phyloP scores from a whole-genome alignment of 257 asterid genomes.

The Pogostemon cablin region DNA sequence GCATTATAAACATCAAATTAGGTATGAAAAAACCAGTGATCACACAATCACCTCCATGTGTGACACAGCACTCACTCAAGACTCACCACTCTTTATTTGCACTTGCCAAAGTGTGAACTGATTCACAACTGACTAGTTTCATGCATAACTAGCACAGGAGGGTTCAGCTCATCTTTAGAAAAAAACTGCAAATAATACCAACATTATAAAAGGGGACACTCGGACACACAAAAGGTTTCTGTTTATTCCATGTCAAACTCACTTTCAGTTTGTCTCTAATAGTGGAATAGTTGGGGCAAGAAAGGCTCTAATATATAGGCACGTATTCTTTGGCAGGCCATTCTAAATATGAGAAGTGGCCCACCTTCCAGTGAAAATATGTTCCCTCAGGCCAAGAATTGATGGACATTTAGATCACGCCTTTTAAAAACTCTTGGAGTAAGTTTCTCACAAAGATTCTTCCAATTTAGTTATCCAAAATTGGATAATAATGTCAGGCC shows the following conservation, averaged over 20 bases:
- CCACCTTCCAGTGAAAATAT: constrained; percentile 98
- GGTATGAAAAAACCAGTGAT: neutral
- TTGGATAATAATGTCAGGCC: constrained; percentile 38
- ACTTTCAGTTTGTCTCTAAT: neutral
- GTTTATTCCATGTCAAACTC: neutral
- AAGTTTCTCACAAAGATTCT: constrained; percentile 98
- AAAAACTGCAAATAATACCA: constrained; percentile 12
- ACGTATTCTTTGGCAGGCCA: constrained; percentile 17
- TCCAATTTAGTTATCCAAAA: constrained; percentile 95
- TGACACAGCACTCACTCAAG: neutral
- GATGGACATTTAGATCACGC: constrained; percentile 90
- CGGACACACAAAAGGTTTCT: neutral
- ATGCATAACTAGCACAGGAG: neutral
- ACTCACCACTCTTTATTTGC: neutral
- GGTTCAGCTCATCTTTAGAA: neutral
- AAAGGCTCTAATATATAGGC: neutral
- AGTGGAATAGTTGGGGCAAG: too few species aligned
- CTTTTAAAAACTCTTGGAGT: constrained; percentile 86
- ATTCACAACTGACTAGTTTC: neutral
- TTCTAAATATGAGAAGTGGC: constrained; percentile 28
- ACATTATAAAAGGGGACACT: neutral
- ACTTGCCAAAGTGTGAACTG: neutral
- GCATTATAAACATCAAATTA: neutral
- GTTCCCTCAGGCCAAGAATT: constrained; percentile 95
- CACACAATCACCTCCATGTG: neutral